Evolutionary conservation across 169 alveolate species (phyloP).

Genomic region (Theileria luwenshuni): DNA sequence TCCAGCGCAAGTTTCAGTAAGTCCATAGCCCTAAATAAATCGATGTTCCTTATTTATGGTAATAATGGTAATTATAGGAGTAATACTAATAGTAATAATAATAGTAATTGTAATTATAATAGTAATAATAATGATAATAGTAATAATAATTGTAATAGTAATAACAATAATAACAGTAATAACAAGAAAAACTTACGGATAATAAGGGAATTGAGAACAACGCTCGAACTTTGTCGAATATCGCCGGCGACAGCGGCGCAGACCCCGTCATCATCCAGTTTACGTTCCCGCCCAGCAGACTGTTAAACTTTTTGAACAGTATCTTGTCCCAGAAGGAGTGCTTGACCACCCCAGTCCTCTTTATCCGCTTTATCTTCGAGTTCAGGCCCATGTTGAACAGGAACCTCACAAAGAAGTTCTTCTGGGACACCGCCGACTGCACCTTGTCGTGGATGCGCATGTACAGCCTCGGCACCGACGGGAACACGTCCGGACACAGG

Average conservation of each 20-base stretch:
- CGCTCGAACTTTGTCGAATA: constrained; percentile 68
- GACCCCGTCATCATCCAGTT: constrained; percentile 80
- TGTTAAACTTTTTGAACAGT: constrained; percentile 68
- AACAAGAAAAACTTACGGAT: constrained; percentile 52
- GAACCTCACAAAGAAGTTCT: constrained; percentile 54
- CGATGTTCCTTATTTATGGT: neutral
- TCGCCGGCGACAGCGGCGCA: constrained; percentile 71
- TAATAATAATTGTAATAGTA: too few species aligned
- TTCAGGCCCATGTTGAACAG: constrained; percentile 70
- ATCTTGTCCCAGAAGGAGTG: constrained; percentile 63
- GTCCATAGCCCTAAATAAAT: constrained; percentile 45
- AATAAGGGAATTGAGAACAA: constrained; percentile 67
- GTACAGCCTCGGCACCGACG: constrained; percentile 77
- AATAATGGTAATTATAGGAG: too few species aligned
- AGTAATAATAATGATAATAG: neutral
- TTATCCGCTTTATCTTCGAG: constrained; percentile 41
- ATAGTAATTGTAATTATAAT: too few species aligned
- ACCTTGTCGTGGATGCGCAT: constrained; percentile 76
- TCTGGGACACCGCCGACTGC: constrained; percentile 66
- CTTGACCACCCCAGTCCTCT: constrained; percentile 44
- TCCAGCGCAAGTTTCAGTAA: constrained; percentile 65
- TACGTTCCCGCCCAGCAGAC: constrained; percentile 72
- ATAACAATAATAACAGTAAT: neutral
- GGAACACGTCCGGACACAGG: constrained; percentile 75
- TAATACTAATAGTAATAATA: neutral